Percentiles rank a stretch among this genome's conserved stretches.
Evolutionary conservation across 2,329 filamentous ascomycete genomes (phyloP).

Genomic region (Orbilia quercus): DNA sequence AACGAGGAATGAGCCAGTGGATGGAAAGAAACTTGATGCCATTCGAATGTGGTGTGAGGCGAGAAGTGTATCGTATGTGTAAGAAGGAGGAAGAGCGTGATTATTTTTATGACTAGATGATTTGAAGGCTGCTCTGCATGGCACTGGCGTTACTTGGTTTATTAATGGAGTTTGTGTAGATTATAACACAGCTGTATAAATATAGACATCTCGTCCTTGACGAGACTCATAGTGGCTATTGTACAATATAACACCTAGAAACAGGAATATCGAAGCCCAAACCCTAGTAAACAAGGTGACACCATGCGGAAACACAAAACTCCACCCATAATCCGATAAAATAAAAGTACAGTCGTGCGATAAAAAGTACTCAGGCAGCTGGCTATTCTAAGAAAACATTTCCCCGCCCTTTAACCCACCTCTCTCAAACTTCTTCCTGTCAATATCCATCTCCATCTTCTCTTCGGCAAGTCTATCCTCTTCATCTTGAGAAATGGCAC

Average conservation of each 20-base stretch:
- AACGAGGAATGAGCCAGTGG: conserved; percentile 62
- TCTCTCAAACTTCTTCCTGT: conserved; percentile 47
- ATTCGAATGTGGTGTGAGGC: conserved; percentile 65
- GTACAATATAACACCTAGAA: conserved; percentile 15
- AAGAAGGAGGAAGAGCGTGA: conserved; percentile 54
- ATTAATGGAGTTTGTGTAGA: not conserved
- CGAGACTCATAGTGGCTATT: conserved; percentile 7
- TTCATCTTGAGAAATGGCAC: conserved; percentile 66
- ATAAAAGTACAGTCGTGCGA: not conserved
- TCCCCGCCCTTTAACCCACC: conserved; percentile 32
- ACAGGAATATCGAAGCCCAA: not conserved
- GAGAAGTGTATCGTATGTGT: conserved; percentile 63
- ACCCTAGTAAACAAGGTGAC: not conserved
- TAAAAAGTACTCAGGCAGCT: not conserved
- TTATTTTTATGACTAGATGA: not conserved
- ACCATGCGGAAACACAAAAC: conserved; percentile 21
- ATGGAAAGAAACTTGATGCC: conserved; percentile 63
- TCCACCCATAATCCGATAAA: conserved; percentile 12
- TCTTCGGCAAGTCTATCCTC: conserved; percentile 75
- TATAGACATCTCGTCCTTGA: not conserved
- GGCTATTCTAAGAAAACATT: conserved; percentile 20
- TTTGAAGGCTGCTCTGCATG: conserved; percentile 11
- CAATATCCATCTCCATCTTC: conserved; percentile 73
- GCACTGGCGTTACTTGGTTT: conserved; percentile 21
- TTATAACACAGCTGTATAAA: not conserved